Conservation (phyloP, 2,329 filamentous ascomycete species). For the Pseudocercospora pini-densiflorae region DNA sequence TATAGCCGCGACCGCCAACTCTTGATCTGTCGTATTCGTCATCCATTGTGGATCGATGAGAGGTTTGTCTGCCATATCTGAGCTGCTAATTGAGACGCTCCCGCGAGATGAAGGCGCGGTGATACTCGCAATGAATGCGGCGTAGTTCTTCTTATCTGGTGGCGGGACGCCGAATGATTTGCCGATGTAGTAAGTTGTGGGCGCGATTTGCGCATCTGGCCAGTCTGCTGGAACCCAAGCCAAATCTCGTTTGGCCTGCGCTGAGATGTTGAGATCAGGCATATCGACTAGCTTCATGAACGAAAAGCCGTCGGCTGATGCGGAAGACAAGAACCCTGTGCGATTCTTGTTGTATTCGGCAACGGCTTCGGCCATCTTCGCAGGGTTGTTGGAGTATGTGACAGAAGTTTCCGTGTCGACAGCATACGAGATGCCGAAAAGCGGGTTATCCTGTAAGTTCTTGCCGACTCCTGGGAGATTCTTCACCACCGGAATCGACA, state of each 20-base stretch:
- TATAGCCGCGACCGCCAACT: conserved; percentile 40
- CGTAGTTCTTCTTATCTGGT: no score
- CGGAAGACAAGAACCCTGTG: conserved; percentile 22
- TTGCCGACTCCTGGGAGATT: conserved; percentile 38
- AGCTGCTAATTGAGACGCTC: no score
- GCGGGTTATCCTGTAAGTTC: conserved; percentile 38
- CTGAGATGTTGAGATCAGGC: conserved; percentile 33
- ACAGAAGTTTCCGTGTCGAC: conserved; percentile 23
- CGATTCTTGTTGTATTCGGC: conserved; percentile 20
- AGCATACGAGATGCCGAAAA: conserved; percentile 42
- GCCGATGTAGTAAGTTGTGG: no score
- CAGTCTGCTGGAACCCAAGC: conserved; percentile 38
- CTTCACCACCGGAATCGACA: conserved; percentile 37
- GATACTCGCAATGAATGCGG: no score
- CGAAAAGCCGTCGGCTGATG: background rate
- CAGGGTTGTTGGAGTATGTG: conserved; percentile 21
- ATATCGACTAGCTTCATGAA: conserved; percentile 20
- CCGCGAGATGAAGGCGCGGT: no score
- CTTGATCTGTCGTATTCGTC: conserved; percentile 32
- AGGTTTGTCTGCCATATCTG: no score
- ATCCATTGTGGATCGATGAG: no score
- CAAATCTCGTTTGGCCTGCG: conserved; percentile 7
- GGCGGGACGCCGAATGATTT: conserved; percentile 15
- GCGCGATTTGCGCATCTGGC: conserved; percentile 37
- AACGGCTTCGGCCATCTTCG: conserved; percentile 15